phyloP scores from a whole-genome alignment of 306 rosid species.

The Astragalus membranaceus region DNA sequence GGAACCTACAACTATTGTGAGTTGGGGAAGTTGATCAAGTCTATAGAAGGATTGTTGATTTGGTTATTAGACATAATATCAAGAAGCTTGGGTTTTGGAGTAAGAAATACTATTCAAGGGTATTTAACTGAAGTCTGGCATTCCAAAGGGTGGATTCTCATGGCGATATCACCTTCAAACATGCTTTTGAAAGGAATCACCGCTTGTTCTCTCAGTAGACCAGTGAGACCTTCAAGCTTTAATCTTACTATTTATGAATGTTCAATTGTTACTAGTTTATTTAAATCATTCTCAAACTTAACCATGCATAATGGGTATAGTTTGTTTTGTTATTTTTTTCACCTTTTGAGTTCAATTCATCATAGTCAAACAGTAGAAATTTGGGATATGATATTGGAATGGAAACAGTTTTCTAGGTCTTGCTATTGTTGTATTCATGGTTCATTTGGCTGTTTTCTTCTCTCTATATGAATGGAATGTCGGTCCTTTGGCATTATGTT shows the following conservation, averaged over 20 bases:
- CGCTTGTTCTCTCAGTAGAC: background rate
- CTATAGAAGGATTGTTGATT: too few species aligned
- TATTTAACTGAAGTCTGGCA: background rate
- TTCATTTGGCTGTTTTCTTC: background rate
- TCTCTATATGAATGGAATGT: background rate
- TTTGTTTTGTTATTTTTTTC: background rate
- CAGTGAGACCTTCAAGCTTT: background rate
- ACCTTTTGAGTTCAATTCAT: background rate
- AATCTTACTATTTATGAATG: background rate
- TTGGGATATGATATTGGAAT: background rate
- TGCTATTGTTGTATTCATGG: background rate
- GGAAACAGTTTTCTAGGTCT: too few species aligned
- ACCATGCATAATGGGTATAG: background rate
- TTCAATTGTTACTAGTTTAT: background rate
- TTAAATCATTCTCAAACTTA: background rate
- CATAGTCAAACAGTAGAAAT: background rate
- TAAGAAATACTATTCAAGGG: background rate
- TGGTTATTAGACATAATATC: too few species aligned
- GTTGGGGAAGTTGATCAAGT: too few species aligned
- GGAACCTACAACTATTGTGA: too few species aligned
- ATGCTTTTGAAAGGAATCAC: constrained; percentile 10
- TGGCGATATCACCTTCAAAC: background rate
- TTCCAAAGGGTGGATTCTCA: too few species aligned
- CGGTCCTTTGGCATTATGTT: background rate
- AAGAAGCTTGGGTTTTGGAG: background rate